Conservation (phyloP, 257 asterid genomes). For the Solanum lycopersicoides region DNA sequence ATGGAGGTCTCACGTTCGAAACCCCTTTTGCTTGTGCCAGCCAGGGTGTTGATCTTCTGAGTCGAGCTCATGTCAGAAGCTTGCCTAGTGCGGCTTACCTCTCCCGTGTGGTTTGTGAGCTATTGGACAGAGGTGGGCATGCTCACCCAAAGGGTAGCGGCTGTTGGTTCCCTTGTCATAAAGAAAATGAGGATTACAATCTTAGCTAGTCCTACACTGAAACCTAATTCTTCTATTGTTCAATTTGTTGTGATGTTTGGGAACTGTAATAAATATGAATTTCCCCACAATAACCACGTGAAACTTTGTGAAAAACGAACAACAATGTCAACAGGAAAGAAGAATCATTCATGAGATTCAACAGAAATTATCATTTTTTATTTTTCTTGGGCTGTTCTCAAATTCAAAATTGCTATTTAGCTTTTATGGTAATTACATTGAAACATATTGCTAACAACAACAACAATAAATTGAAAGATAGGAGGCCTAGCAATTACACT, state of each 20-base stretch:
- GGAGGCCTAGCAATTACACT: background rate
- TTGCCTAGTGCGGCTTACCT: background rate
- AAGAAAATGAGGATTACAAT: background rate
- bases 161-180: background rate
- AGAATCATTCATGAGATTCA: background rate
- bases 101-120: background rate
- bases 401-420: background rate
- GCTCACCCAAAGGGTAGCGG: background rate
- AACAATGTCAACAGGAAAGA: background rate
- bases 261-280: background rate
- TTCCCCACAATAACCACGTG: background rate
- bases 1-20: background rate
- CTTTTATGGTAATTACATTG: background rate
- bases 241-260: background rate
- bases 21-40: background rate
- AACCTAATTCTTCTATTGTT: background rate
- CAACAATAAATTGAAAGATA: background rate
- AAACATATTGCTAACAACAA: background rate
- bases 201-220: background rate
- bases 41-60: background rate
- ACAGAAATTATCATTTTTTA: background rate
- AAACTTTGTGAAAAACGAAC: background rate
- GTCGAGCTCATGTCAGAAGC: background rate
- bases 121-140: background rate
- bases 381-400: background rate